Evolutionary conservation across 1,284 basidiomycete species (phyloP), one percentile per base, ranked within the genome.

Genomic region (Phenoliferia sp.): DNA sequence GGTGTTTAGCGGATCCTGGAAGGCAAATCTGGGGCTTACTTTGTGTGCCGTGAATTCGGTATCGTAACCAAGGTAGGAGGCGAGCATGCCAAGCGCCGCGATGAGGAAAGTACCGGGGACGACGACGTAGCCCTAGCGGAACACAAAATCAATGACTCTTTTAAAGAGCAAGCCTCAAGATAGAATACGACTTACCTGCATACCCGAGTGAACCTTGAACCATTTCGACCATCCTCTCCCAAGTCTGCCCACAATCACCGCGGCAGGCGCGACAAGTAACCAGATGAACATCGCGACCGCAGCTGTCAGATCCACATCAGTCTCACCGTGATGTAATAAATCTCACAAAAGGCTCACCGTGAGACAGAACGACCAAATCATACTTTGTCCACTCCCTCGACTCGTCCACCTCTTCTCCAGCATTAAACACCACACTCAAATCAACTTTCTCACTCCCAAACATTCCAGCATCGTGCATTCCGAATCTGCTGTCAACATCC

Each of bases 231-330:
- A 55, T 3, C 28, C 35, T 19, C 61, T 26, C 0, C 57, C 65
- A 19, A 67, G 36, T 0, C 65, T 28, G 2, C 34, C 48, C 26
- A 67, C 10, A 26, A 67, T 61, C 7, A 67, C 61, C 3, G 57
- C 65, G 29, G 52, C 34, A 6, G 65, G 65, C 0, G 65, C 34
- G 34, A 67, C 17, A 34, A 67, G 50, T 1, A 67, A 54, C 61
- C 50, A 67, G n/a, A 58, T 34, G 57, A 67, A 29, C 29, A 63
- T 34, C 22, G 61, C 65, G 58, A 63, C 32, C 61, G 61, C 31
- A 17, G 29, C 65, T 67, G 44, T 29, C n/a, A 1, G 34, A 28
- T 16, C 15, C 10, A 29, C 4, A 2, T 55, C 5, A 55, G 54
- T 31, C 17, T 28, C 54, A 9, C 2, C 15, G 12, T 7, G 28